These are phyloP conservation scores for Arabidopsis hybrid DNA, from an alignment of 441 rosid genomes.

Conservation along the genomic window DNA sequence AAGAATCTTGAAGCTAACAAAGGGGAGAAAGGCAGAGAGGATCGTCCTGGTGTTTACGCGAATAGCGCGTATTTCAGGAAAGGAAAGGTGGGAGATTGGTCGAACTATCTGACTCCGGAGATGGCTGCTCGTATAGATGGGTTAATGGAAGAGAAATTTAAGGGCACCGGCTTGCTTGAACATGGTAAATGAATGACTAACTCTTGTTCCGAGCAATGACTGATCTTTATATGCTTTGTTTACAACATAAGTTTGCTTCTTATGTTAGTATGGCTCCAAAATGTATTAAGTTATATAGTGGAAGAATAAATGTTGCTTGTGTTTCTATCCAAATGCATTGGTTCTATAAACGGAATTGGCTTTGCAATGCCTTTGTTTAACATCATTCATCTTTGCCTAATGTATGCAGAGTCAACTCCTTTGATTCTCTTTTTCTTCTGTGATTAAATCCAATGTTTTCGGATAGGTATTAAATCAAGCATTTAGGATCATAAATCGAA, in stretches of 20 bases:
- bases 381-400: not conserved
- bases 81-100: slow-evolving; percentile 48
- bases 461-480: not conserved
- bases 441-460: not conserved
- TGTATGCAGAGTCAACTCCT: not conserved
- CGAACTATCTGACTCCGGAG: slow-evolving; percentile 21
- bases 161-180: slow-evolving; percentile 35
- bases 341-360: not conserved
- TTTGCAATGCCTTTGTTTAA: not conserved
- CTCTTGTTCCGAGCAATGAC: not conserved
- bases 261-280: not conserved
- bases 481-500: slow-evolving; percentile 14
- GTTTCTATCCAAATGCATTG: not conserved
- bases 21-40: slow-evolving; percentile 39
- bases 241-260: not conserved
- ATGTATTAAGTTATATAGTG: not conserved
- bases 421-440: not conserved
- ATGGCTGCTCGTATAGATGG: slow-evolving; percentile 39
- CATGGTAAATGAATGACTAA: not conserved
- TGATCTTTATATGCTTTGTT: slow-evolving; percentile 21
- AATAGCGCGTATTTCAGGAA: slow-evolving; percentile 43
- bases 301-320: not conserved
- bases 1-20: slow-evolving; percentile 41
- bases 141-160: slow-evolving; percentile 36
- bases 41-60: slow-evolving; percentile 34